Evolutionary conservation across 768 basidiomycete genomes (phyloP), one percentile per base, ranked within the genome.

Genomic region (Phylloporus rhodoxanthus): DNA sequence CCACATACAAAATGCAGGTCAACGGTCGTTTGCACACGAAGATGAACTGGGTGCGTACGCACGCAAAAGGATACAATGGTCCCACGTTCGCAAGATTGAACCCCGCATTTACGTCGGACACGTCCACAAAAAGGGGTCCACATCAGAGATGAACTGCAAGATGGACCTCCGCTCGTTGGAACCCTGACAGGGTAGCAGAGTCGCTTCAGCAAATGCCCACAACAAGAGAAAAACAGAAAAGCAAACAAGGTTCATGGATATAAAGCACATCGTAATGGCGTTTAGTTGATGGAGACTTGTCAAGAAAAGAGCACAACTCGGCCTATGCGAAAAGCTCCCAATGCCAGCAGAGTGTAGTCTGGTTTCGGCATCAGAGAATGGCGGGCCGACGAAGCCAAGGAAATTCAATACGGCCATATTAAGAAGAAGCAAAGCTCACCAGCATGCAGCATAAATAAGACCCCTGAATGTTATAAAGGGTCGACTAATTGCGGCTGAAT

Each of bases 21-120:
- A 51, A 9, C 10, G 2, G 4, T 9, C 5, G 5, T n/a, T 14
- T 25, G 6, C 6, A 8, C n/a, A 33, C 23, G 41, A 19, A 15
- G 10, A n/a, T 11, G 8, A 38, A 32, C 21, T 14, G 6, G 30
- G 17, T 0, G 44, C 2, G 6, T 10, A 64, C 69, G 39, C 56
- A 77, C 78, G 17, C 77, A 75, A 49, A 80, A 80, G 1, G 77
- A 69, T 1, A 81, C 78, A 33, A 80, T 72, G 5, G 74, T 80
- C 51, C 71, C 51, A 72, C 65, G 1, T 41, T 51, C 0, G 51
- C 25, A 14, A 75, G 63, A 38, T 61, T 28, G 11, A 81, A 55
- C 0, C 80, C 80, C 0, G 74, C 75, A 38, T 78, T 81, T 11
- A 77, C 68, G 50, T 80, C 74, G 2, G 75, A 65, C 4, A 69